These are phyloP conservation scores for Quercus wislizeni DNA, from an alignment of 306 rosid species.

Conservation along the genomic window DNA sequence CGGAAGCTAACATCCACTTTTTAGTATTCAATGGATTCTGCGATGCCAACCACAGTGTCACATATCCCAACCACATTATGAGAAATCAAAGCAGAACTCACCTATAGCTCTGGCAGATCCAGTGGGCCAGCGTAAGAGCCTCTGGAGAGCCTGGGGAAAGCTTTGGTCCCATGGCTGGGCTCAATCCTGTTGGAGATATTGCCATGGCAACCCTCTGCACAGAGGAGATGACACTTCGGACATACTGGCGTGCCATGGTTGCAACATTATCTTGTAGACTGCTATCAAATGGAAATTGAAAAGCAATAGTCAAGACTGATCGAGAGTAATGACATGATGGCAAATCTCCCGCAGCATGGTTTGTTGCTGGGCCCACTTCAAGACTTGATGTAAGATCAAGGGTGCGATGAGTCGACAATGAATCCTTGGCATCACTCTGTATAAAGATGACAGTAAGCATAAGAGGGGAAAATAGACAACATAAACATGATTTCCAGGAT, in stretches of 20 bases:
- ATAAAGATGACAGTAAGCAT: background rate
- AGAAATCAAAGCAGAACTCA: constrained; percentile 12
- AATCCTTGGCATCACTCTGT: constrained; percentile 77
- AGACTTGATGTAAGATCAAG: constrained; percentile 88
- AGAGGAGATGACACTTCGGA: constrained; percentile 79
- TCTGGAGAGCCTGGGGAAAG: constrained; percentile 83
- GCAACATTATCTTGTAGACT: constrained; percentile 77
- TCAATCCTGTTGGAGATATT: constrained; percentile 78
- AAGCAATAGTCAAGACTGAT: constrained; percentile 92
- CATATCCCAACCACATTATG: too few relatives aligned
- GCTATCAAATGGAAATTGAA: constrained; percentile 90
- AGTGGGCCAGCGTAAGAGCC: constrained; percentile 78
- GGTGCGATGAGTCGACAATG: constrained; percentile 54
- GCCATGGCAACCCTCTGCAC: constrained; percentile 98
- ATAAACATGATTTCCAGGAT: background rate
- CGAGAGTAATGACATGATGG: constrained; percentile 54
- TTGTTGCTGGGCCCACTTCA: constrained; percentile 66
- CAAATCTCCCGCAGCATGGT: constrained; percentile 44
- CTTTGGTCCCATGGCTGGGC: constrained; percentile 59
- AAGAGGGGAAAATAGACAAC: background rate
- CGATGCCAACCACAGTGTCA: too few relatives aligned
- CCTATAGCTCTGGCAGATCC: constrained; percentile 97
- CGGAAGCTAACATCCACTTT: too few relatives aligned
- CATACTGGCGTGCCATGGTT: constrained; percentile 87
- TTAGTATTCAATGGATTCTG: too few relatives aligned